These are phyloP conservation scores for Linnemannia zychae DNA, from an alignment of 192 early-diverging fungal genomes.

Conservation along the genomic window DNA sequence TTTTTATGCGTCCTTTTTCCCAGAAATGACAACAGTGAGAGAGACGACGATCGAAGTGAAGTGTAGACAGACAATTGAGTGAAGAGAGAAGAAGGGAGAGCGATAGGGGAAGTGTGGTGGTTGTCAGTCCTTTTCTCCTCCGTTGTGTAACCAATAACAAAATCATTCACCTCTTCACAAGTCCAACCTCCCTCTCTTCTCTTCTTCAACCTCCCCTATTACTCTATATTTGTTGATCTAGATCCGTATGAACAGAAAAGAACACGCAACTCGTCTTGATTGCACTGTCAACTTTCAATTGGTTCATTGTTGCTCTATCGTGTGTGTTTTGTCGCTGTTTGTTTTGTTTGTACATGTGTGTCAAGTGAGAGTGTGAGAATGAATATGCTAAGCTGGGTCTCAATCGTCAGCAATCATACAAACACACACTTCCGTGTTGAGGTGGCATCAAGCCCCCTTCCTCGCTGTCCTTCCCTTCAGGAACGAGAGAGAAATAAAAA, in stretches of 20 bases:
- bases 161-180: not conserved
- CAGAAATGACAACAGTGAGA: not conserved
- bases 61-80: too few species aligned
- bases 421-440: not conserved
- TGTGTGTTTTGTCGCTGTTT: not conserved
- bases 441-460: not conserved
- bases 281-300: not conserved
- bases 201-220: not conserved
- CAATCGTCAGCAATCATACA: not conserved
- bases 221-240: not conserved
- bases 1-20: not conserved
- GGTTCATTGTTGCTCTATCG: not conserved
- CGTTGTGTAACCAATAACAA: not conserved
- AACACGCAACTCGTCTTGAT: not conserved
- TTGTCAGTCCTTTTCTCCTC: not conserved
- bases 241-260: not conserved
- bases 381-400: not conserved
- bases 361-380: too few species aligned
- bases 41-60: too few species aligned
- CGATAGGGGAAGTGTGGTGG: not conserved
- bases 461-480: not conserved
- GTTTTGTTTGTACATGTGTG: not conserved
- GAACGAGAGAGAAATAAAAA: not conserved
- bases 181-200: not conserved
- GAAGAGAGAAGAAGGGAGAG: not conserved